phyloP scores from a whole-genome alignment of 1,284 basidiomycete genomes.

The Cryptococcus sp. region DNA sequence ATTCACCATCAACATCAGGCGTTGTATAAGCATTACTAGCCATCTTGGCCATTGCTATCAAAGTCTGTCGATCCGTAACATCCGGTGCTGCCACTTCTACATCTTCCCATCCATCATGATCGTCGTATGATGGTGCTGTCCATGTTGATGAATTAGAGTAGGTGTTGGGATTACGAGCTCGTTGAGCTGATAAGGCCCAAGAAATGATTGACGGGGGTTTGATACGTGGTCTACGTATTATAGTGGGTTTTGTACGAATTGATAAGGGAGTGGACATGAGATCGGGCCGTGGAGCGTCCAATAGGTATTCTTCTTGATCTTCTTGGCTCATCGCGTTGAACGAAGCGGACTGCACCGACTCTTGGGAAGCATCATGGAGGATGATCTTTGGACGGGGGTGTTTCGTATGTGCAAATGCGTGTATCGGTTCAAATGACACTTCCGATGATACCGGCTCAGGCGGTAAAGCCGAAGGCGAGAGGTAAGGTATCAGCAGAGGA shows the following conservation, averaged over 20 bases:
- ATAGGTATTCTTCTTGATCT: slow-evolving; percentile 1
- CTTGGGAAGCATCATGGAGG: slow-evolving; percentile 18
- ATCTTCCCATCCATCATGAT: slow-evolving; percentile 49
- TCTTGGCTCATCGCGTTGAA: slow-evolving; percentile 13
- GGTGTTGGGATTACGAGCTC: background rate
- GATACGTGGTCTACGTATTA: slow-evolving; percentile 32
- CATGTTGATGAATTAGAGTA: slow-evolving; percentile 12
- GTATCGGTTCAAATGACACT: slow-evolving; percentile 28
- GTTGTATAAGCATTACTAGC: slow-evolving; percentile 80
- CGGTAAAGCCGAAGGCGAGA: background rate
- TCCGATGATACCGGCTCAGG: slow-evolving; percentile 1
- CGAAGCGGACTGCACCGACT: slow-evolving; percentile 1
- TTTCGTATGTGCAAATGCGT: slow-evolving; percentile 28
- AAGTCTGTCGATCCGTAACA: slow-evolving; percentile 67
- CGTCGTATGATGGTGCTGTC: slow-evolving; percentile 28
- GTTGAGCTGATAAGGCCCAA: slow-evolving; percentile 29
- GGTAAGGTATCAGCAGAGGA: slow-evolving; percentile 18
- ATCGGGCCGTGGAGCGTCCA: slow-evolving; percentile 10
- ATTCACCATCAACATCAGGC: slow-evolving; percentile 56
- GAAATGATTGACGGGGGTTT: slow-evolving; percentile 37
- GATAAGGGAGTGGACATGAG: slow-evolving; percentile 11
- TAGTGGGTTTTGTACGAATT: slow-evolving; percentile 29
- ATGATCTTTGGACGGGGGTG: slow-evolving; percentile 12
- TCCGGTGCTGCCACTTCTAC: slow-evolving; percentile 55
- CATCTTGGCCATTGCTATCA: slow-evolving; percentile 88